A percentile compares a stretch with the other conserved stretches of the same genome.
Evolutionary conservation across 768 basidiomycete species (phyloP).

Genomic region (Suillus discolor): DNA sequence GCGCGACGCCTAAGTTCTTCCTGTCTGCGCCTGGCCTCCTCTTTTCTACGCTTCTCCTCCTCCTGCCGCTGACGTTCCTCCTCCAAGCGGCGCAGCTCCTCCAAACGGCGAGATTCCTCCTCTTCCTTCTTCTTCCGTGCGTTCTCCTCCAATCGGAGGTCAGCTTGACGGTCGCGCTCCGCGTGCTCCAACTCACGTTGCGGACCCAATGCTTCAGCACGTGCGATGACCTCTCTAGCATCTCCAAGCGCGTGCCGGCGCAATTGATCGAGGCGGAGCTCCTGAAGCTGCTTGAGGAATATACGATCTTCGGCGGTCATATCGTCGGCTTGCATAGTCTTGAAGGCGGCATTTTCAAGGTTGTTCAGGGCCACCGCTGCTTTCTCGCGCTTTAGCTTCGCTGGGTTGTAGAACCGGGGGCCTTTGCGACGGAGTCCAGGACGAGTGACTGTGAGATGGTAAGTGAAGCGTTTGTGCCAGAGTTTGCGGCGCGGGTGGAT

Average conservation of each 20-base stretch:
- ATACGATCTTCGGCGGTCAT: slow-evolving; percentile 26
- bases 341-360: slow-evolving; percentile 6
- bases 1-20: slow-evolving; percentile 19
- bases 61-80: slow-evolving; percentile 14
- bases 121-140: slow-evolving; percentile 15
- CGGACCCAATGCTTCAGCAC: slow-evolving; percentile 22
- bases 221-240: slow-evolving; percentile 22
- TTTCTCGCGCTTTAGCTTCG: slow-evolving; percentile 8
- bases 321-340: slow-evolving; percentile 17
- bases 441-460: slow-evolving; percentile 4
- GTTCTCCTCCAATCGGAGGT: slow-evolving; percentile 16
- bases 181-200: slow-evolving; percentile 20
- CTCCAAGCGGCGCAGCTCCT: slow-evolving; percentile 16
- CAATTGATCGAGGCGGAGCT: slow-evolving; percentile 18
- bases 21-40: slow-evolving; percentile 13
- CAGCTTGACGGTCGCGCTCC: slow-evolving; percentile 23
- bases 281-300: slow-evolving; percentile 26
- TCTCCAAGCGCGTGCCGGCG: slow-evolving; percentile 19
- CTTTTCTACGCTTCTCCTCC: slow-evolving; percentile 19
- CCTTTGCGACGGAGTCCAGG: slow-evolving; percentile 12
- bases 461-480: slow-evolving; percentile 22
- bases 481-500: slow-evolving; percentile 16
- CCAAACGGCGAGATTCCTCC: slow-evolving; percentile 22
- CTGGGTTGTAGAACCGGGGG: not conserved
- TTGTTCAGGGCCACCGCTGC: slow-evolving; percentile 2